Evolutionary conservation across 176 grass and related monocot species (phyloP), one percentile per base, ranked within the genome.

Genomic region (Carex cristatella): DNA sequence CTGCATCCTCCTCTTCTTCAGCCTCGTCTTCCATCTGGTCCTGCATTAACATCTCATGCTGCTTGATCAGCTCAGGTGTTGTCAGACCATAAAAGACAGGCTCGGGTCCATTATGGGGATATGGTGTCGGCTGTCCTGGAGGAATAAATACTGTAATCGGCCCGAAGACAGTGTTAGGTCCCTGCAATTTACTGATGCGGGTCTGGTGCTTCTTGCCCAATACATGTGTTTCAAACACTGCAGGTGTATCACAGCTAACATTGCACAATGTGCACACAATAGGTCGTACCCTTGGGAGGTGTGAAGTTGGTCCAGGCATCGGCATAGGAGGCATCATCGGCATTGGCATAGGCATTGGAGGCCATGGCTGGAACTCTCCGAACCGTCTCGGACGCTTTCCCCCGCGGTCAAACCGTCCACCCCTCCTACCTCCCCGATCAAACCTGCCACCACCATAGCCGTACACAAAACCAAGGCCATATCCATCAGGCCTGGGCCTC

Each of bases 201-300:
- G 79, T 79, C 32, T 73, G 57, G 72, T 92, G 91, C 55, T 92
- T 90, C 76, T 88, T 92, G 54, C 91, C 91, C 5, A 70, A 66
- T 4, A 90, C 19, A 86, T 92, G 91, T 5, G 80, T 77, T 6
- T 90, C 83, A 75, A 92, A 92, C 66, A 92, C 91, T 74, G 88
- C 83, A 86, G 55, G 62, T 57, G 91, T 90, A 74, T 92, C 83
- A 16, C 91, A 92, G 32, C 12, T 92, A 48, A 71, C 73, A 19
- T 86, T 90, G 83, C 91, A 92, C 42, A 92, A 7, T 8, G 88
- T 90, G 72, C 91, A 92, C 63, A 88, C 88, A 67, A 84, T 30
- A 9, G 91, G 86, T 33, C 79, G 91, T 32, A 86, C 88, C 65
- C 80, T 88, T 16, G 9, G 81, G 18, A 61, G 9, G 28, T 30